Evolutionary conservation across 306 rosid species (phyloP).

Genomic region (Vigna trinervia): DNA sequence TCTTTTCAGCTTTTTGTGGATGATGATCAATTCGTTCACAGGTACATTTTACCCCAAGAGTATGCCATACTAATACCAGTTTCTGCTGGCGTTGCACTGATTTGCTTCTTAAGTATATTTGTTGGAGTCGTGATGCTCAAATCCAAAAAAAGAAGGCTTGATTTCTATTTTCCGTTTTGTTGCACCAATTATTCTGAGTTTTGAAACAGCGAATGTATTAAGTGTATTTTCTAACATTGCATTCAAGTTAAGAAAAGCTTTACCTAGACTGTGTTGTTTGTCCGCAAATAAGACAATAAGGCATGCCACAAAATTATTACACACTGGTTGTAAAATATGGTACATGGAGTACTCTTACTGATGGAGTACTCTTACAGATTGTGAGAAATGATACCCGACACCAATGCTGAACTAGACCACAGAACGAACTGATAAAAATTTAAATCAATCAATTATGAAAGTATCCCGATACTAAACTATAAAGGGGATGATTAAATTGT

Average conservation of each 20-base stretch:
- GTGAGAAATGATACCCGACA: not conserved
- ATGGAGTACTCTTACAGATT: not conserved
- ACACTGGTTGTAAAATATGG: too few species aligned
- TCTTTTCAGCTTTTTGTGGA: slow-evolving; percentile 92
- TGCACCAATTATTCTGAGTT: slow-evolving; percentile 8
- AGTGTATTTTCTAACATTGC: not conserved
- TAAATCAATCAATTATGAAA: too few species aligned
- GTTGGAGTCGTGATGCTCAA: slow-evolving; percentile 90
- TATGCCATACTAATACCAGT: slow-evolving; percentile 85
- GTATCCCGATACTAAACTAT: too few species aligned
- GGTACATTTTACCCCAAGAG: slow-evolving; percentile 88
- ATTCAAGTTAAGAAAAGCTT: not conserved
- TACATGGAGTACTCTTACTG: too few species aligned
- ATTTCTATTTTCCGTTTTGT: slow-evolving; percentile 20
- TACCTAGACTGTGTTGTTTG: not conserved
- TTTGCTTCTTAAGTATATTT: slow-evolving; percentile 77
- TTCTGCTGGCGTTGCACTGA: slow-evolving; percentile 73
- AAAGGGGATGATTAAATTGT: too few species aligned
- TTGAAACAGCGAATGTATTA: slow-evolving; percentile 13
- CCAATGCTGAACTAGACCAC: too few species aligned
- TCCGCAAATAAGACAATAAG: too few species aligned
- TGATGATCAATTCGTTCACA: slow-evolving; percentile 80
- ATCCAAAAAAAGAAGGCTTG: slow-evolving; percentile 90
- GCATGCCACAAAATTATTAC: not conserved
- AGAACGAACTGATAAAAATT: too few species aligned